Base-by-base conservation (phyloP, 352 stramenopile genomes). In the Phytophthora hybrid region DNA sequence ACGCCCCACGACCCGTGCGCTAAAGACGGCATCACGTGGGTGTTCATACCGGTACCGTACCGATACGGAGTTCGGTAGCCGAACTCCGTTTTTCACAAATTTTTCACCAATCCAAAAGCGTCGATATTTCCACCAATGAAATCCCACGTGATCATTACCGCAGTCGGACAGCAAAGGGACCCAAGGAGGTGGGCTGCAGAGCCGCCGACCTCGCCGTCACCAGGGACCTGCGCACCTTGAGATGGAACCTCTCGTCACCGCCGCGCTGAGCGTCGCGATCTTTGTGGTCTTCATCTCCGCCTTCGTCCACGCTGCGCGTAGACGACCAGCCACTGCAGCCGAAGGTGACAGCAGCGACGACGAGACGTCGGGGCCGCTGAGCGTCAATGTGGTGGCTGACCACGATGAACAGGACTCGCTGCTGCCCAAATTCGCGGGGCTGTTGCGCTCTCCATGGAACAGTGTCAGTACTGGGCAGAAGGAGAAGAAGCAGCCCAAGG, bases 381-480 rank as follows among this genome's bases (percentile, higher is more conserved):
- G 16, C 26, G 63, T 62, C 26, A 77, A 66, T 39, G 56, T 76
- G 13, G 60, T 76, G 44, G 32, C 52, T 23, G 66, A 78, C 8
- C 71, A 78, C 29, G 60, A 72, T 23, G 71, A 78, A 39, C 55
- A 75, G 49, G 71, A 75, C 56, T 75, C 71, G 49, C 66, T 78
- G 23, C 56, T 78, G 31, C 71, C 71, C n/a, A 64, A 63, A 49
- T 68, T 78, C 19, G 49, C 60, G 1, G 56, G 60, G 21, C 54
- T 78, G 49, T 51, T 78, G 34, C 66, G 66, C 7, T 78, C 71
- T 1, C 71, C 71, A 8, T 78, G 71, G 71, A 19, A 72, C 18
- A 57, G 54, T 13, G 41, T 58, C 11, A 39, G 44, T 4, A 14
- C 37, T 44, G 32, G 18, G 57, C 5, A 61, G 29, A 72, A 71